phyloP scores from a whole-genome alignment of 2,329 filamentous ascomycete species.

The Fusarium brevicatenulatum region DNA sequence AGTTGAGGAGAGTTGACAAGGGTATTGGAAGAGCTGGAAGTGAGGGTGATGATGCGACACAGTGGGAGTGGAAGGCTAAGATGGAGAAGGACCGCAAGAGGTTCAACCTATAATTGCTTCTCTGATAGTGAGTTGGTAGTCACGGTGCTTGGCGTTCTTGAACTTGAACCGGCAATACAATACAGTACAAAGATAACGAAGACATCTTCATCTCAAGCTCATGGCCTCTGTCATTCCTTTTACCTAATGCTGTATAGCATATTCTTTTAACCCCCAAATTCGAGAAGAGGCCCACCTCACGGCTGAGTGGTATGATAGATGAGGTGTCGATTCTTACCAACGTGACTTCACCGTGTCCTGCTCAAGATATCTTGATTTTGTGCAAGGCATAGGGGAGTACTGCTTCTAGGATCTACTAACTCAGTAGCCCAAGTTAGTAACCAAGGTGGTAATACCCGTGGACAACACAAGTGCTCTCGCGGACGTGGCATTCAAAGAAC shows the following conservation, averaged over 20 bases:
- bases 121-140: neutral
- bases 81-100: conserved; percentile 95
- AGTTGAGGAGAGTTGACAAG: conserved; percentile 90
- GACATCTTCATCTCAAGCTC: neutral
- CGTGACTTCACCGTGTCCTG: neutral
- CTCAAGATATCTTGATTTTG: neutral
- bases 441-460: neutral
- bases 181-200: conserved; percentile 6
- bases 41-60: conserved; percentile 77
- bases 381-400: neutral
- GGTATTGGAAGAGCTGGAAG: conserved; percentile 78
- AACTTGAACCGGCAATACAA: conserved; percentile 15
- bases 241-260: neutral
- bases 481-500: neutral
- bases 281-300: neutral
- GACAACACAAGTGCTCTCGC: neutral
- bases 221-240: neutral
- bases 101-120: conserved; percentile 78
- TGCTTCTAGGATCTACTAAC: no score
- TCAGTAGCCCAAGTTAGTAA: neutral
- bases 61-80: conserved; percentile 96
- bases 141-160: conserved; percentile 26
- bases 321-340: neutral
- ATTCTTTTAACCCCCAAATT: no score
- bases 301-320: neutral